A percentile compares a stretch with the other conserved stretches of the same genome.
phyloP scores from a whole-genome alignment of 352 stramenopile species.

The Pythium dissotocum region DNA sequence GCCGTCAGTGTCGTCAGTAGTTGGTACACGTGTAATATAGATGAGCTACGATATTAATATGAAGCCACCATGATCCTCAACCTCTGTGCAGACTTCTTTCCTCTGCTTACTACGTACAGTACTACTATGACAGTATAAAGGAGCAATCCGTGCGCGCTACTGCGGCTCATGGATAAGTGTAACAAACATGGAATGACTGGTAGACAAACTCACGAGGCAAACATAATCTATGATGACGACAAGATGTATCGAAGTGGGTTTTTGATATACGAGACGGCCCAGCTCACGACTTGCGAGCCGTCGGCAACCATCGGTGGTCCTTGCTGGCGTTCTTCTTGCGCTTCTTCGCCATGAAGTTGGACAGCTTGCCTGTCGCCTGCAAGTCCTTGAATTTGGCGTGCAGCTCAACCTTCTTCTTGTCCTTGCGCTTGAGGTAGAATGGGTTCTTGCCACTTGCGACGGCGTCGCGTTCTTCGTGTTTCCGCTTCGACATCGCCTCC shows the following conservation, averaged over 20 bases:
- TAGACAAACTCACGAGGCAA: background rate
- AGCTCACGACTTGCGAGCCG: constrained; percentile 60
- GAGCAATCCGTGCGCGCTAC: too few relatives aligned
- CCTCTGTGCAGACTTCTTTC: background rate
- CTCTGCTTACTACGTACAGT: too few relatives aligned
- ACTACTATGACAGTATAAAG: too few relatives aligned
- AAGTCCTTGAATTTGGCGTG: constrained; percentile 91
- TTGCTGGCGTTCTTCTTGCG: constrained; percentile 94
- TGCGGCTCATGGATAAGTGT: too few relatives aligned
- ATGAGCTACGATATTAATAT: constrained; percentile 7
- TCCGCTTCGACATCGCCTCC: constrained; percentile 71
- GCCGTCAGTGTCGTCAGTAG: background rate
- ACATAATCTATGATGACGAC: background rate
- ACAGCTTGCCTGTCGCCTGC: constrained; percentile 83
- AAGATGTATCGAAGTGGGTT: background rate
- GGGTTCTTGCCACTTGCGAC: constrained; percentile 90
- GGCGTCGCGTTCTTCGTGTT: constrained; percentile 84
- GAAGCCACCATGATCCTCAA: constrained; percentile 8
- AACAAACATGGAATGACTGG: too few relatives aligned
- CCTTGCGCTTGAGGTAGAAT: constrained; percentile 92
- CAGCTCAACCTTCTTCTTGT: constrained; percentile 91
- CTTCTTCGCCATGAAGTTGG: constrained; percentile 94
- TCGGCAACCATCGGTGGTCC: constrained; percentile 90
- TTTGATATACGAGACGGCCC: background rate
- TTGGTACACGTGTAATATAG: constrained; percentile 19